phyloP scores from a whole-genome alignment of 75 land plant species.

The Picea glauca region DNA sequence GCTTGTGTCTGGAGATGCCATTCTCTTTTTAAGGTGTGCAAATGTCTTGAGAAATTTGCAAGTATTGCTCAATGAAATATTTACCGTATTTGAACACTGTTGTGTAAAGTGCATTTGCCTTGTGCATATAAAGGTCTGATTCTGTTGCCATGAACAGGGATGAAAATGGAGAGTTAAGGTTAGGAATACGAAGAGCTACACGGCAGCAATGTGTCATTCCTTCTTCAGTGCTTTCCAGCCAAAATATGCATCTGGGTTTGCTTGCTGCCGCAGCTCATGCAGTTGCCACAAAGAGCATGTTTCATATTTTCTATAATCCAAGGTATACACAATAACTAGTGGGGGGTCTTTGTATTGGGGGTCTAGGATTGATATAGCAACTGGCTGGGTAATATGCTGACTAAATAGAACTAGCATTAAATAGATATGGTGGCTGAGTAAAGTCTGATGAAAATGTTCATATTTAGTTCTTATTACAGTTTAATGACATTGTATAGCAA shows the following conservation, averaged over 20 bases:
- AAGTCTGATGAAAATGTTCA: neutral
- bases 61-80: neutral
- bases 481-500: neutral
- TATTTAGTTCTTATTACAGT: neutral
- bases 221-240: conserved; percentile 23
- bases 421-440: neutral
- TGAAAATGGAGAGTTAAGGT: conserved; percentile 65
- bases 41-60: neutral
- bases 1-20: conserved; percentile 92
- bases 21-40: conserved; percentile 75
- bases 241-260: conserved; percentile 39
- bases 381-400: neutral
- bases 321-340: conserved; percentile 37
- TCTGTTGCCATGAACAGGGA: conserved; percentile 34
- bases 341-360: neutral
- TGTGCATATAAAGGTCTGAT: neutral
- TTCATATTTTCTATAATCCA: conserved; percentile 77
- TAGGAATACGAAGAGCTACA: conserved; percentile 71
- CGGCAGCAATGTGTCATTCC: conserved; percentile 29
- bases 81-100: neutral
- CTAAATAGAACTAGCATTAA: neutral
- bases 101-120: neutral
- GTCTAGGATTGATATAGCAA: neutral
- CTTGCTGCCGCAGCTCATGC: conserved; percentile 68
- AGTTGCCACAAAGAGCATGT: conserved; percentile 44